A percentile compares a stretch with the other conserved stretches of the same genome.
Conservation (phyloP, 768 basidiomycete genomes). For the Gloeophyllum trabeum region DNA sequence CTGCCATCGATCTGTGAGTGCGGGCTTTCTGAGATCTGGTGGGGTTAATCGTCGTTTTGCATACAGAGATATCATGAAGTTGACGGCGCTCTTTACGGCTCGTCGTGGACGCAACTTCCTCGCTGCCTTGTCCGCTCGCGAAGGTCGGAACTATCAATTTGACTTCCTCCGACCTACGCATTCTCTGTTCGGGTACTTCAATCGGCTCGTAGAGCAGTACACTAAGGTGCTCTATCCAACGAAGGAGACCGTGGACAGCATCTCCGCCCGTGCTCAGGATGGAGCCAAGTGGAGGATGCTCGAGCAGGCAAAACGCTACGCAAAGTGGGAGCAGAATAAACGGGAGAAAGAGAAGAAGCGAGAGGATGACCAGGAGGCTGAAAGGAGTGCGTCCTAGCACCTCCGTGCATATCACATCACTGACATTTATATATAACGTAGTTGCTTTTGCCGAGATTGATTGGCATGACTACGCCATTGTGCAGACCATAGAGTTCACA, state of each 20-base stretch:
- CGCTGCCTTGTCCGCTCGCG: slow-evolving; percentile 70
- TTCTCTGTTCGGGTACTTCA: slow-evolving; percentile 94
- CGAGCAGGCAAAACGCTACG: slow-evolving; percentile 64
- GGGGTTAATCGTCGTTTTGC: slow-evolving; percentile 1
- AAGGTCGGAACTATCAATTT: slow-evolving; percentile 95
- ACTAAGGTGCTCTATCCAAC: slow-evolving; percentile 80
- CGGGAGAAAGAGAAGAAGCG: slow-evolving; percentile 78
- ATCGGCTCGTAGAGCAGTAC: slow-evolving; percentile 95
- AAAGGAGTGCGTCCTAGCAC: slow-evolving; percentile 50
- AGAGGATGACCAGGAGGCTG: slow-evolving; percentile 87
- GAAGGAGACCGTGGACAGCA: slow-evolving; percentile 56
- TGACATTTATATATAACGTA: slow-evolving; percentile 15
- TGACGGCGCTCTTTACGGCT: slow-evolving; percentile 94
- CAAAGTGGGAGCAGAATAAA: slow-evolving; percentile 82
- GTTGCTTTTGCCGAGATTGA: slow-evolving; percentile 96
- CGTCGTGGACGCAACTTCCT: slow-evolving; percentile 84
- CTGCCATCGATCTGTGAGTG: slow-evolving; percentile 83
- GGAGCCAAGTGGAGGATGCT: slow-evolving; percentile 70
- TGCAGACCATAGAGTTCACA: slow-evolving; percentile 97
- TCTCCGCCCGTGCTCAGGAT: slow-evolving; percentile 55
- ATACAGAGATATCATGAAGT: slow-evolving; percentile 83
- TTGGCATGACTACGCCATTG: slow-evolving; percentile 98
- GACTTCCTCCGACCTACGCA: slow-evolving; percentile 95
- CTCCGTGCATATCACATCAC: neutral
- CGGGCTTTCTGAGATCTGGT: neutral